Conservation (phyloP, 805 yeast species). For the Hanseniaspora mollemarum region DNA sequence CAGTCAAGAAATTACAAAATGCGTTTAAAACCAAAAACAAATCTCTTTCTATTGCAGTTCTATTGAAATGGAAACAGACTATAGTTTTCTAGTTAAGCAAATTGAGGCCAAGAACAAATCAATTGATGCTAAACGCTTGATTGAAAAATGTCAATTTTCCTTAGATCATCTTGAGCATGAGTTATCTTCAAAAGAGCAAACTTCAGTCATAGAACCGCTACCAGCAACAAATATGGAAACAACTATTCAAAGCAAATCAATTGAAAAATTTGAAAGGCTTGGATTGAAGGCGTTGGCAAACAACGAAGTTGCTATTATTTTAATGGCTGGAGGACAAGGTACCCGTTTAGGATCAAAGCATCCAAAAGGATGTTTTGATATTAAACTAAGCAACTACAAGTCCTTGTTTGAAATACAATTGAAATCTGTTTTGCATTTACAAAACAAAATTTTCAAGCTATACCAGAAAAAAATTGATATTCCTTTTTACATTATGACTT, state of each 20-base stretch:
- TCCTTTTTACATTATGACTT: constrained; percentile 92
- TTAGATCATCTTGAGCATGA: constrained; percentile 23
- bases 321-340: constrained; percentile 99
- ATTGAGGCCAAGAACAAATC: not conserved
- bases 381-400: constrained; percentile 72
- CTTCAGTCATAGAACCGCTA: constrained; percentile 35
- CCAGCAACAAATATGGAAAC: constrained; percentile 47
- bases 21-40: not conserved
- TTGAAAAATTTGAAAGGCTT: constrained; percentile 35
- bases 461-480: constrained; percentile 29
- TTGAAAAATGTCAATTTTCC: constrained; percentile 34
- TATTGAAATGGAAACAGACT: not conserved
- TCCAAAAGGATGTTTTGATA: constrained; percentile 91
- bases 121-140: constrained; percentile 26
- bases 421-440: constrained; percentile 61
- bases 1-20: too few species aligned
- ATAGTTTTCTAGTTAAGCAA: not conserved
- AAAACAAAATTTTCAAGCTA: constrained; percentile 35
- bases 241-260: constrained; percentile 29
- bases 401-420: constrained; percentile 88
- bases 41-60: too few species aligned
- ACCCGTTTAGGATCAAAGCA: constrained; percentile 78
- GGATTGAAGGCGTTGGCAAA: constrained; percentile 61
- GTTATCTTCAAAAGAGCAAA: constrained; percentile 22
- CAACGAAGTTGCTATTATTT: constrained; percentile 73